Evolutionary conservation across 257 asterid species (phyloP).

Genomic region (Echium plantagineum): DNA sequence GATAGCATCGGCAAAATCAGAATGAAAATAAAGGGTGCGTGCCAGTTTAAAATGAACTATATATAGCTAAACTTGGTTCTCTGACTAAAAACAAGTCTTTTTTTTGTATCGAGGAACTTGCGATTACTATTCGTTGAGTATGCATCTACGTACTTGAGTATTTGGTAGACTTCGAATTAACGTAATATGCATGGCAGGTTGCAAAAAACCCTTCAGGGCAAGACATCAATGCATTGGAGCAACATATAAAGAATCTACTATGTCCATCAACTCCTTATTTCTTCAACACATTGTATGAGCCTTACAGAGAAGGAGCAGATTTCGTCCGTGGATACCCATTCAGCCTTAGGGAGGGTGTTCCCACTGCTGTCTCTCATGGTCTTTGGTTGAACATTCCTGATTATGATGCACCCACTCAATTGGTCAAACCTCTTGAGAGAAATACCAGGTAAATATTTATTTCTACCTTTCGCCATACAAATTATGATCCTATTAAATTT

Average conservation of each 20-base stretch:
- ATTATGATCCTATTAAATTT: no score
- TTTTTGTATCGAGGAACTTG: no score
- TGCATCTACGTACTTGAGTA: no score
- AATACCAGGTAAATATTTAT: constrained; percentile 72
- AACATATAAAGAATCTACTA: constrained; percentile 75
- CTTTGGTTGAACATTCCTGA: constrained; percentile 92
- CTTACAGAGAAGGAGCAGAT: constrained; percentile 69
- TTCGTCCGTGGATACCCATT: constrained; percentile 93
- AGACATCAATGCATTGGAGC: constrained; percentile 61
- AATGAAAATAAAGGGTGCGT: no score
- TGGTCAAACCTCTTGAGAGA: constrained; percentile 81
- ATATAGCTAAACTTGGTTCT: no score
- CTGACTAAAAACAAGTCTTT: no score
- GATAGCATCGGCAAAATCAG: no score
- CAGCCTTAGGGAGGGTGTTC: constrained; percentile 79
- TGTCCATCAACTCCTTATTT: constrained; percentile 77
- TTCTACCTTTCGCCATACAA: no score
- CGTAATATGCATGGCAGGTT: no score
- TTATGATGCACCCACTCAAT: constrained; percentile 90
- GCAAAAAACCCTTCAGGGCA: constrained; percentile 73
- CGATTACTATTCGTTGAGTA: no score
- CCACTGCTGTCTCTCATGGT: constrained; percentile 82
- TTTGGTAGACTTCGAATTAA: no score
- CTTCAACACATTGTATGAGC: constrained; percentile 90
- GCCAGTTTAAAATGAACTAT: no score